Percentiles rank a stretch among this genome's conserved stretches.
phyloP scores from a whole-genome alignment of 1,284 basidiomycete species.

The Macrocystidia cucumis region DNA sequence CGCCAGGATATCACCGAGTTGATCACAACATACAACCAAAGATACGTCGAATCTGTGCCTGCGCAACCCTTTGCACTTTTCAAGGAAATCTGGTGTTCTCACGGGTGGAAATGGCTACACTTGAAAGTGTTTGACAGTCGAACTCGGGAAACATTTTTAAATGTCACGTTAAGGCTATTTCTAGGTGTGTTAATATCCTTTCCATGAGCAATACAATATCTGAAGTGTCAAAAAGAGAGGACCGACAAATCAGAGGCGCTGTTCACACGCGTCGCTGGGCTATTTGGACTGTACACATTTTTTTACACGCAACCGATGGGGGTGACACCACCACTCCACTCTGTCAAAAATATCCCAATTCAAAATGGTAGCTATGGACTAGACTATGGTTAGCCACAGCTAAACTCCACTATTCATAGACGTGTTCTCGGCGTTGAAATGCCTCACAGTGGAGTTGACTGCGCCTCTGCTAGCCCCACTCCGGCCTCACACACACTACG shows the following conservation, averaged over 20 bases:
- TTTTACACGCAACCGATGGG: slow-evolving; percentile 54
- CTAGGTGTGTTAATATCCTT: slow-evolving; percentile 33
- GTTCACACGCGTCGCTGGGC: slow-evolving; percentile 42
- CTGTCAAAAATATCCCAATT: slow-evolving; percentile 41
- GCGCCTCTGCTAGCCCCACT: slow-evolving; percentile 33
- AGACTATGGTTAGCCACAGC: slow-evolving; percentile 5
- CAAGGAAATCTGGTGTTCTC: slow-evolving; percentile 56
- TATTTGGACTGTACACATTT: slow-evolving; percentile 66
- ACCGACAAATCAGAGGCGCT: slow-evolving; percentile 37
- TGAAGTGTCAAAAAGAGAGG: slow-evolving; percentile 35
- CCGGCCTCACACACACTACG: slow-evolving; percentile 36
- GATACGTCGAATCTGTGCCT: slow-evolving; percentile 25
- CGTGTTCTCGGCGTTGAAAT: slow-evolving; percentile 36
- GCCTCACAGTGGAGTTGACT: slow-evolving; percentile 34
- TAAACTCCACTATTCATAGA: slow-evolving; percentile 30
- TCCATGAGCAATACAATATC: neutral
- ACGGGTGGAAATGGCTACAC: slow-evolving; percentile 69
- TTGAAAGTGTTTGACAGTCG: slow-evolving; percentile 62
- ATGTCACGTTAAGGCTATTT: slow-evolving; percentile 53
- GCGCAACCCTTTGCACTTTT: slow-evolving; percentile 55
- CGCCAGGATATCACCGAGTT: slow-evolving; percentile 54
- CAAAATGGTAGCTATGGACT: slow-evolving; percentile 38
- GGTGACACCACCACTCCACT: slow-evolving; percentile 40
- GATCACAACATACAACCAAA: slow-evolving; percentile 37
- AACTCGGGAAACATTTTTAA: slow-evolving; percentile 51